A percentile compares a stretch with the other conserved stretches of the same genome.
Conservation (phyloP, 2,329 filamentous ascomycete genomes). For the Pseudocercospora pini-densiflorae region DNA sequence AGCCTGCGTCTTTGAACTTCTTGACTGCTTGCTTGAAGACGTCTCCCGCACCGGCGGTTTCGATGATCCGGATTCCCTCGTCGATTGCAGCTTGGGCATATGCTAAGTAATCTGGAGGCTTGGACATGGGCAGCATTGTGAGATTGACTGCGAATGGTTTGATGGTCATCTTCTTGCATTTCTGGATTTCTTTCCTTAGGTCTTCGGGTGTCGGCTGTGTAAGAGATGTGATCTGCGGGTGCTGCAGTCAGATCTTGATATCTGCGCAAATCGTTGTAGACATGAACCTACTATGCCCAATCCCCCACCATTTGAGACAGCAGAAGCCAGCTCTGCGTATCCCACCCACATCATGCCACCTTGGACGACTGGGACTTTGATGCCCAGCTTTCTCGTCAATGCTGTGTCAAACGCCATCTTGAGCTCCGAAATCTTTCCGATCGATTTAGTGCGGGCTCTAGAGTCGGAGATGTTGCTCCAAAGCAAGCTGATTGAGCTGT, state of each 20-base stretch:
- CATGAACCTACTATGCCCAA: constrained; percentile 64
- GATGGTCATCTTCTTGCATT: constrained; percentile 76
- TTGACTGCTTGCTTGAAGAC: constrained; percentile 84
- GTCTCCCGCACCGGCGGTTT: constrained; percentile 90
- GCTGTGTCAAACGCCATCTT: constrained; percentile 66
- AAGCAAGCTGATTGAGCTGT: too few species aligned
- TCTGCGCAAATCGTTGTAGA: background rate
- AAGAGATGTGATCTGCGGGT: constrained; percentile 67
- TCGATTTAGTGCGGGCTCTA: background rate
- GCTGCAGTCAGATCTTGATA: background rate
- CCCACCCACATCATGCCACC: constrained; percentile 86
- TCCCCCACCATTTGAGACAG: constrained; percentile 76
- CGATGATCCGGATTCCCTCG: constrained; percentile 86
- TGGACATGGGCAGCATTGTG: constrained; percentile 84
- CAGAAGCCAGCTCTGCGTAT: constrained; percentile 74
- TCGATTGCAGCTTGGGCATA: constrained; percentile 92
- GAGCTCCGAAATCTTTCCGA: background rate
- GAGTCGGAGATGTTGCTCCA: background rate
- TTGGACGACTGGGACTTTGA: constrained; percentile 74
- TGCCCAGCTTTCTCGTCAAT: constrained; percentile 63
- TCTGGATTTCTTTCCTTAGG: constrained; percentile 87
- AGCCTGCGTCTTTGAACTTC: constrained; percentile 78
- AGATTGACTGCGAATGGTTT: constrained; percentile 90
- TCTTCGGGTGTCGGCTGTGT: constrained; percentile 91
- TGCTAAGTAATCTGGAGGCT: constrained; percentile 86